Percentiles rank a stretch among this genome's conserved stretches.
These are phyloP conservation scores for Rubia balearica DNA, from an alignment of 305 asterid genomes.

Conservation along the genomic window DNA sequence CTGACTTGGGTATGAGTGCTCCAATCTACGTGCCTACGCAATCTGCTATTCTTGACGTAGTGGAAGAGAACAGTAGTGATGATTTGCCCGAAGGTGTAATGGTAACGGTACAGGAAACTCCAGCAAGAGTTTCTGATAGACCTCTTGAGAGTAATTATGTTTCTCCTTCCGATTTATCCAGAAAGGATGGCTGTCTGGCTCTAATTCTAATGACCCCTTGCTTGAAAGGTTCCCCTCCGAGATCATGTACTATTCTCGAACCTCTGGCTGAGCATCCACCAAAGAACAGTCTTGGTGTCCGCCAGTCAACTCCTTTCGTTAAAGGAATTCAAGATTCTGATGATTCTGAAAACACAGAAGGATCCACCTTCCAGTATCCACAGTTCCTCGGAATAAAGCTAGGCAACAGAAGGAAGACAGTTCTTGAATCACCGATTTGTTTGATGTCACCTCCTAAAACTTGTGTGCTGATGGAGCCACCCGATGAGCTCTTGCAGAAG, in stretches of 20 bases:
- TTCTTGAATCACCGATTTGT: conserved; percentile 66
- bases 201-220: conserved; percentile 53
- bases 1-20: conserved; percentile 21
- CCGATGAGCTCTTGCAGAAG: conserved; percentile 31
- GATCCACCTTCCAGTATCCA: conserved; percentile 49
- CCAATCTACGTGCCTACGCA: conserved; percentile 17
- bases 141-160: conserved; percentile 24
- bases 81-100: conserved; percentile 12
- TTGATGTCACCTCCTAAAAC: conserved; percentile 81
- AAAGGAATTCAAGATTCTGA: conserved; percentile 23
- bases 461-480: conserved; percentile 66
- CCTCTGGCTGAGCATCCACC: conserved; percentile 43
- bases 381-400: conserved; percentile 52
- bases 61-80: conserved; percentile 14
- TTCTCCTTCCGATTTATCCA: conserved; percentile 37
- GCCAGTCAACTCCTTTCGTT: conserved; percentile 59
- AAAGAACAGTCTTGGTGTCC: conserved; percentile 33
- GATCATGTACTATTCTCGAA: conserved; percentile 76
- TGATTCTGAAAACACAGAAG: conserved; percentile 50
- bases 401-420: conserved; percentile 31
- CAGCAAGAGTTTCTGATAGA: conserved; percentile 23
- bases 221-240: conserved; percentile 76
- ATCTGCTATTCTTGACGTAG: conserved; percentile 14
- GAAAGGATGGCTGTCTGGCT: conserved; percentile 30
- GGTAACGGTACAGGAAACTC: conserved; percentile 14